Evolutionary conservation across 1,284 basidiomycete genomes (phyloP).

Genomic region (Malassezia restricta): DNA sequence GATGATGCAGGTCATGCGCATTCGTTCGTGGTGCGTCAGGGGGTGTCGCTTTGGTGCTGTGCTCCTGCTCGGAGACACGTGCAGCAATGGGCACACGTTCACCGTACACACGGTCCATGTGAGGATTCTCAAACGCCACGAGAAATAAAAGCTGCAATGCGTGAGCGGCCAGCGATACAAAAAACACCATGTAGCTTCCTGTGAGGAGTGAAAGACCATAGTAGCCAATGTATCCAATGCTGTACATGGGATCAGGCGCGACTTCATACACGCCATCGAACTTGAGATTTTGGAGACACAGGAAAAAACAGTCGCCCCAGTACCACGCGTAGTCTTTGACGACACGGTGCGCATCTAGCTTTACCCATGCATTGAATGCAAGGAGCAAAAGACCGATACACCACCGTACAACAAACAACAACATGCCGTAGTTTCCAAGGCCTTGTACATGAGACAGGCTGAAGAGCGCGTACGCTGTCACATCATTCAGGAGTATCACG

Average conservation of each 20-base stretch:
- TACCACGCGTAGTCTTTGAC: constrained; percentile 73
- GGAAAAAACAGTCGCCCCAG: constrained; percentile 96
- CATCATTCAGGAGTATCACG: constrained; percentile 72
- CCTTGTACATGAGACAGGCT: constrained; percentile 64
- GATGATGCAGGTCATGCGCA: constrained; percentile 74
- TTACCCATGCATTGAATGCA: constrained; percentile 94
- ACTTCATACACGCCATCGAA: constrained; percentile 97
- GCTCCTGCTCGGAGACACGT: constrained; percentile 16
- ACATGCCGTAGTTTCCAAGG: constrained; percentile 59
- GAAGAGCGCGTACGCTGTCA: constrained; percentile 81
- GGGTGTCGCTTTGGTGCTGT: background rate
- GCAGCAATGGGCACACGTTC: constrained; percentile 30
- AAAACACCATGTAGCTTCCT: constrained; percentile 80
- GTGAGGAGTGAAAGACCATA: constrained; percentile 84
- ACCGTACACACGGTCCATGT: constrained; percentile 50
- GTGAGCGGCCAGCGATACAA: constrained; percentile 81
- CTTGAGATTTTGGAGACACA: constrained; percentile 60
- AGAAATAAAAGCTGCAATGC: constrained; percentile 91
- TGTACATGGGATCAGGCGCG: constrained; percentile 80
- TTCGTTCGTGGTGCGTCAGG: background rate
- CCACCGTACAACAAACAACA: constrained; percentile 74
- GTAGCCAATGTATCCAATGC: constrained; percentile 60
- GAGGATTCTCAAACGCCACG: constrained; percentile 92
- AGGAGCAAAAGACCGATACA: constrained; percentile 70
- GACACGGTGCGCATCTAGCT: constrained; percentile 89